Evolutionary conservation across 768 basidiomycete species (phyloP).

Genomic region (Mycena pura): DNA sequence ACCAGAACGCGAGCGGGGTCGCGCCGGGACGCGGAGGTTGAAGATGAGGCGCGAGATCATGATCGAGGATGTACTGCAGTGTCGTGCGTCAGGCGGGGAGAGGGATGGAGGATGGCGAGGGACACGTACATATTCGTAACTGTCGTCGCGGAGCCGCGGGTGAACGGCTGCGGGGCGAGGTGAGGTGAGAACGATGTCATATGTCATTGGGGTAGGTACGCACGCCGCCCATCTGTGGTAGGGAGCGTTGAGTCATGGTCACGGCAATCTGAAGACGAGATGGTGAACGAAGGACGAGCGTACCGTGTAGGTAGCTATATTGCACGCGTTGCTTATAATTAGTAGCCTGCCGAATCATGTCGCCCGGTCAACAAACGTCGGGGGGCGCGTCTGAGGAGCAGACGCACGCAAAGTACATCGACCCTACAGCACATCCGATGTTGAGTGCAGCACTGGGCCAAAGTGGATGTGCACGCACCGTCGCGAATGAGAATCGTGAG

Average conservation of each 20-base stretch:
- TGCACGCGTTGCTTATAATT: slow-evolving; percentile 41
- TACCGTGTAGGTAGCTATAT: slow-evolving; percentile 48
- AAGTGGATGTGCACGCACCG: slow-evolving; percentile 34
- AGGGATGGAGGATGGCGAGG: not conserved
- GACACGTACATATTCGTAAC: slow-evolving; percentile 44
- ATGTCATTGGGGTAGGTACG: too few species aligned
- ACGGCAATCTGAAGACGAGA: not conserved
- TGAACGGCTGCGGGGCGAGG: slow-evolving; percentile 34
- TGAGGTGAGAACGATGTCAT: not conserved
- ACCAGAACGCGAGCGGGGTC: too few species aligned
- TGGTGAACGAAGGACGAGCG: slow-evolving; percentile 21
- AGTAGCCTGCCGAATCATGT: slow-evolving; percentile 38
- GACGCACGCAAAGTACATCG: slow-evolving; percentile 47
- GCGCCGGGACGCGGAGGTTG: slow-evolving; percentile 50
- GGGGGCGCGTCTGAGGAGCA: too few species aligned
- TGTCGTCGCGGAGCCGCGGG: slow-evolving; percentile 39
- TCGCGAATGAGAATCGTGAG: slow-evolving; percentile 46
- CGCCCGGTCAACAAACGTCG: not conserved
- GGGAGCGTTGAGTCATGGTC: not conserved
- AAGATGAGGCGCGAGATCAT: slow-evolving; percentile 50
- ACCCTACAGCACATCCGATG: slow-evolving; percentile 36
- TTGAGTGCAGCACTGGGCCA: not conserved
- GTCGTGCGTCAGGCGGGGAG: not conserved
- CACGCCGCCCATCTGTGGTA: slow-evolving; percentile 41
- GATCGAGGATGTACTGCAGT: slow-evolving; percentile 42